Percentiles rank a stretch among this genome's conserved stretches.
phyloP scores from a whole-genome alignment of 345 rosid species.

The Gossypium australe region DNA sequence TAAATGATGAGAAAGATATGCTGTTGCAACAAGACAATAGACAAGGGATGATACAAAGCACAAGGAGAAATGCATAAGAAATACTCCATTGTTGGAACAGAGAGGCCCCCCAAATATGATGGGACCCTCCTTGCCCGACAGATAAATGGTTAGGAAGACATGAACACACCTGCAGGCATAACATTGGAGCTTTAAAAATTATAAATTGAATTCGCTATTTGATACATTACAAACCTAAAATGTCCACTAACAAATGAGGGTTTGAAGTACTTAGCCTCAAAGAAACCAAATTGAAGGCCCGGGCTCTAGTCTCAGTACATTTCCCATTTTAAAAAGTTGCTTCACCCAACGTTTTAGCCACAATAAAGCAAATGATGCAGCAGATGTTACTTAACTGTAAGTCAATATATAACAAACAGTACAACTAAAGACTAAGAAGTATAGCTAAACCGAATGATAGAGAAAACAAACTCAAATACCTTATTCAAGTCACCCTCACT shows the following conservation, averaged over 20 bases:
- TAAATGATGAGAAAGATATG: slow-evolving; percentile 16
- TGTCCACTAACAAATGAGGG: slow-evolving; percentile 71
- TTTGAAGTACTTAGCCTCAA: slow-evolving; percentile 94
- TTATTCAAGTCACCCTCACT: slow-evolving; percentile 76
- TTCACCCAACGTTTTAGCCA: slow-evolving; percentile 99
- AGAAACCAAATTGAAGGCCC: slow-evolving; percentile 86
- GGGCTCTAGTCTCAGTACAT: slow-evolving; percentile 94
- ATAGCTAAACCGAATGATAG: slow-evolving; percentile 28
- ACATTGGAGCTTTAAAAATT: slow-evolving; percentile 76
- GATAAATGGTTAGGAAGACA: slow-evolving; percentile 95
- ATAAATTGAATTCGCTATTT: slow-evolving; percentile 25
- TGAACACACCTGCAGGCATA: slow-evolving; percentile 95
- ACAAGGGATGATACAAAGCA: slow-evolving; percentile 43
- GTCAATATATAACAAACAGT: slow-evolving; percentile 52
- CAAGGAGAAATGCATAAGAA: slow-evolving; percentile 77
- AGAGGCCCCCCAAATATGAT: slow-evolving; percentile 82
- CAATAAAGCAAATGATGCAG: slow-evolving; percentile 94
- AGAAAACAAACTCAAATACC: slow-evolving; percentile 55
- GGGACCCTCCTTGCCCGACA: slow-evolving; percentile 92
- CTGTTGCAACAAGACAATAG: slow-evolving; percentile 9
- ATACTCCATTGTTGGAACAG: slow-evolving; percentile 78
- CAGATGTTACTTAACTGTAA: slow-evolving; percentile 90
- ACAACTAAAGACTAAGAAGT: slow-evolving; percentile 60
- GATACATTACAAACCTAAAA: slow-evolving; percentile 64
- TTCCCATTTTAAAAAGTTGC: slow-evolving; percentile 89